Conservation (phyloP, 805 yeast species). For the Candida sonorensis region DNA sequence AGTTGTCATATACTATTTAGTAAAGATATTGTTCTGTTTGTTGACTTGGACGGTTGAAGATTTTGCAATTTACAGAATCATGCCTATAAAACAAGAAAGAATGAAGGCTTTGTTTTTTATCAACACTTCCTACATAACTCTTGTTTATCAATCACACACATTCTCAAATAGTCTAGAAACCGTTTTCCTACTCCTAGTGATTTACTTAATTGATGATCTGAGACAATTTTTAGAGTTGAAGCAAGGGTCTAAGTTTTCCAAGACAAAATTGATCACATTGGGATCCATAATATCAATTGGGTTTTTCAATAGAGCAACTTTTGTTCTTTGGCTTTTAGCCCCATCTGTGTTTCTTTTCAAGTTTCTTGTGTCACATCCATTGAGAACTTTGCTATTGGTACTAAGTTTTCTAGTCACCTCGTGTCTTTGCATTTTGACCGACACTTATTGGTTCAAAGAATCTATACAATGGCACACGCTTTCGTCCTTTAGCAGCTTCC, state of each 20-base stretch:
- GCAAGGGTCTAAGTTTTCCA: slow-evolving; percentile 1
- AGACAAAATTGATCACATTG: not conserved
- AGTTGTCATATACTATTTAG: slow-evolving; percentile 41
- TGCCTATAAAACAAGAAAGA: slow-evolving; percentile 29
- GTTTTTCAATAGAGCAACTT: slow-evolving; percentile 78
- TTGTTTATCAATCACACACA: slow-evolving; percentile 78
- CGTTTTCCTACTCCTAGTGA: slow-evolving; percentile 39
- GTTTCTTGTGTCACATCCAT: slow-evolving; percentile 30
- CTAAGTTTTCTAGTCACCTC: slow-evolving; percentile 32
- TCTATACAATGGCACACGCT: not conserved
- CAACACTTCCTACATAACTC: slow-evolving; percentile 61
- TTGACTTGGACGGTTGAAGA: slow-evolving; percentile 28
- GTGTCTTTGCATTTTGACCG: slow-evolving; percentile 37
- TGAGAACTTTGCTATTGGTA: slow-evolving; percentile 30
- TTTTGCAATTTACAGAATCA: slow-evolving; percentile 22
- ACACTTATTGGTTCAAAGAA: slow-evolving; percentile 36
- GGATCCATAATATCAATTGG: slow-evolving; percentile 43
- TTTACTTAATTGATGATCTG: slow-evolving; percentile 40
- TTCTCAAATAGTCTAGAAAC: slow-evolving; percentile 88
- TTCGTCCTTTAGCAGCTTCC: no score
- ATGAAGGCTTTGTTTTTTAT: slow-evolving; percentile 38
- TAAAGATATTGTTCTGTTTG: slow-evolving; percentile 39
- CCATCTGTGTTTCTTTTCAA: slow-evolving; percentile 48
- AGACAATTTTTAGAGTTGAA: slow-evolving; percentile 14
- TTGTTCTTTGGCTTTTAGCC: slow-evolving; percentile 62